A percentile compares a stretch with the other conserved stretches of the same genome.
These are phyloP conservation scores for Senna tora DNA, from an alignment of 306 rosid species.

Conservation along the genomic window DNA sequence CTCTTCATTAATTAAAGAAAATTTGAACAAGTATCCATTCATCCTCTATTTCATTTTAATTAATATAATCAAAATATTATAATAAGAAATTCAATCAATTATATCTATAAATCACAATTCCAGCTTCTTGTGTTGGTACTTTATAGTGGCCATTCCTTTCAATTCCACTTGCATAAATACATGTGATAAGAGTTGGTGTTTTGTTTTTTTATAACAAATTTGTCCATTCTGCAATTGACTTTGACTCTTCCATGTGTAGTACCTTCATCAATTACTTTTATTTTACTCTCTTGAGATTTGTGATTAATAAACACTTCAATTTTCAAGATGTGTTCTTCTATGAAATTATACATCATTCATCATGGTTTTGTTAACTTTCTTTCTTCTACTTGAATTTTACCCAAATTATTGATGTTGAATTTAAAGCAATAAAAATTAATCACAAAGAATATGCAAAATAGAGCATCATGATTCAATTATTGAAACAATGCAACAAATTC, in stretches of 20 bases:
- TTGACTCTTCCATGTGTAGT: not conserved
- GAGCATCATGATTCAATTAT: not conserved
- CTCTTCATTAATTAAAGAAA: too few species aligned
- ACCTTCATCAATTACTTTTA: not conserved
- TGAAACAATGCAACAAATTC: not conserved
- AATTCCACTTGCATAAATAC: not conserved
- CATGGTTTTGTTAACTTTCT: not conserved
- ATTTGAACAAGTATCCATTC: too few species aligned
- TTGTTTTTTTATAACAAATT: not conserved
- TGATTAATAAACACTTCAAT: not conserved
- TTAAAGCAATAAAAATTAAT: not conserved
- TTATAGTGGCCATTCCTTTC: too few species aligned
- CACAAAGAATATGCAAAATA: not conserved
- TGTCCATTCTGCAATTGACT: not conserved
- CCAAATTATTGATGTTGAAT: not conserved
- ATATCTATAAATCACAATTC: too few species aligned
- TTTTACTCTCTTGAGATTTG: not conserved
- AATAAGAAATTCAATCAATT: too few species aligned
- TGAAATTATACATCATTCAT: too few species aligned
- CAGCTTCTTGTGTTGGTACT: too few species aligned
- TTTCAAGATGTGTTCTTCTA: not conserved
- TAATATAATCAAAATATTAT: too few species aligned
- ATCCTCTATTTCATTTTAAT: too few species aligned
- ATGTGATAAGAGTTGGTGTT: not conserved
- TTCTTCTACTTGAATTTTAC: not conserved